A percentile compares a stretch with the other conserved stretches of the same genome.
Evolutionary conservation across 352 stramenopile species (phyloP).

Genomic region (Peronospora farinosa): DNA sequence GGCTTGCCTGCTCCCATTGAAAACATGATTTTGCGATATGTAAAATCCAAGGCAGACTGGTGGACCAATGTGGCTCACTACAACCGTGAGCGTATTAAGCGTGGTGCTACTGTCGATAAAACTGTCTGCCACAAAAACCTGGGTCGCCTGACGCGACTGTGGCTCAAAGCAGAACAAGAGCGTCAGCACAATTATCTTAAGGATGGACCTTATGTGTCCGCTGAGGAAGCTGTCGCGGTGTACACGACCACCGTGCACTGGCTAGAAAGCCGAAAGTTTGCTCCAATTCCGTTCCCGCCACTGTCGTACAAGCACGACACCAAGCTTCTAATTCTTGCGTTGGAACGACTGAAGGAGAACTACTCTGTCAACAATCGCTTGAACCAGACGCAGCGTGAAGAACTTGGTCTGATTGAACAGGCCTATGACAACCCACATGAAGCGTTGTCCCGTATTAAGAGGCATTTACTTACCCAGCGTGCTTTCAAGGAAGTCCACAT

Average conservation of each 20-base stretch:
- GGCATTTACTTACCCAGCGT: slow-evolving; percentile 97
- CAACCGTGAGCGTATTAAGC: slow-evolving; percentile 99
- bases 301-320: slow-evolving; percentile 99
- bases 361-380: slow-evolving; percentile 96
- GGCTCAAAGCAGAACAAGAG: slow-evolving; percentile 99
- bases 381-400: slow-evolving; percentile 97
- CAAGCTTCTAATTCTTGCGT: slow-evolving; percentile 98
- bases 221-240: slow-evolving; percentile 98
- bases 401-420: slow-evolving; percentile 98
- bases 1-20: slow-evolving; percentile 98
- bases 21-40: slow-evolving; percentile 99
- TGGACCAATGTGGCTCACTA: slow-evolving; percentile 99
- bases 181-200: slow-evolving; percentile 99
- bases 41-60: slow-evolving; percentile 99
- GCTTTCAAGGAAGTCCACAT: slow-evolving; percentile 99
- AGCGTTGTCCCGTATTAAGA: slow-evolving; percentile 98
- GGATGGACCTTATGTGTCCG: slow-evolving; percentile 96
- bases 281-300: slow-evolving; percentile 98
- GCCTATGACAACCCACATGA: slow-evolving; percentile 99
- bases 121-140: slow-evolving; percentile 99
- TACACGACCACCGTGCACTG: slow-evolving; percentile 99
- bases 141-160: slow-evolving; percentile 96
- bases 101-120: slow-evolving; percentile 99
- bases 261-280: slow-evolving; percentile 99
- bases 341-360: slow-evolving; percentile 98